These are phyloP conservation scores for Talaromyces amestolkiae DNA, from an alignment of 2,329 filamentous ascomycete genomes.

Conservation along the genomic window DNA sequence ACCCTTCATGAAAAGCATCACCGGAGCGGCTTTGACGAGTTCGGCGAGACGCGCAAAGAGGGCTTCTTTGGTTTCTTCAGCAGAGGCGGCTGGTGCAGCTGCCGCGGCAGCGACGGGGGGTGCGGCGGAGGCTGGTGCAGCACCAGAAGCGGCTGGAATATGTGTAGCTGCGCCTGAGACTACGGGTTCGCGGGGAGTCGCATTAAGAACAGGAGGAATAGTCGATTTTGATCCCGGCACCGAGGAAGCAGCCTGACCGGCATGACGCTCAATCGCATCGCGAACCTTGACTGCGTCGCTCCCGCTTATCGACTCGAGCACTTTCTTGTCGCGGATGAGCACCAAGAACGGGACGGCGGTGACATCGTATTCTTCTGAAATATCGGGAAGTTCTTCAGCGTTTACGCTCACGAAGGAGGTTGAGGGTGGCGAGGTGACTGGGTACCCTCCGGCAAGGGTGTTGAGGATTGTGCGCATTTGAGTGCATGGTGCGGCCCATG, in stretches of 20 bases:
- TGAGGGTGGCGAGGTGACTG: constrained; percentile 61
- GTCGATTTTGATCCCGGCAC: constrained; percentile 25
- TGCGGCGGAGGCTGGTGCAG: constrained; percentile 27
- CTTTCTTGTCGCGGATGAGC: constrained; percentile 69
- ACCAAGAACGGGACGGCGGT: constrained; percentile 92
- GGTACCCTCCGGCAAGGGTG: constrained; percentile 83
- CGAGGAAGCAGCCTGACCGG: constrained; percentile 47
- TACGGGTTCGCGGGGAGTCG: constrained; percentile 33
- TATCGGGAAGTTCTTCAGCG: constrained; percentile 88
- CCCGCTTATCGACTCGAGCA: constrained; percentile 82
- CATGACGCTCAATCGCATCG: constrained; percentile 79
- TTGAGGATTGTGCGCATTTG: constrained; percentile 87
- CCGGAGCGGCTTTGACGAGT: constrained; percentile 89
- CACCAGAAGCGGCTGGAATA: constrained; percentile 27
- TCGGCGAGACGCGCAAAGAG: constrained; percentile 76
- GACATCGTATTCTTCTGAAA: constrained; percentile 90
- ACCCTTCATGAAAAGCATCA: constrained; percentile 99
- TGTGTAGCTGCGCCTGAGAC: constrained; percentile 24
- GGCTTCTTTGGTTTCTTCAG: constrained; percentile 73
- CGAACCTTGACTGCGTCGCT: constrained; percentile 85
- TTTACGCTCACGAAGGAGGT: constrained; percentile 88
- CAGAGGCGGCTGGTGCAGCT: constrained; percentile 27
- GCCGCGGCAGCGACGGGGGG: constrained; percentile 27
- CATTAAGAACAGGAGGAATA: constrained; percentile 41
- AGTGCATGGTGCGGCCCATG: constrained; percentile 93